Base-by-base conservation (phyloP, 2,329 filamentous ascomycete genomes). In the Penicillium hordei region DNA sequence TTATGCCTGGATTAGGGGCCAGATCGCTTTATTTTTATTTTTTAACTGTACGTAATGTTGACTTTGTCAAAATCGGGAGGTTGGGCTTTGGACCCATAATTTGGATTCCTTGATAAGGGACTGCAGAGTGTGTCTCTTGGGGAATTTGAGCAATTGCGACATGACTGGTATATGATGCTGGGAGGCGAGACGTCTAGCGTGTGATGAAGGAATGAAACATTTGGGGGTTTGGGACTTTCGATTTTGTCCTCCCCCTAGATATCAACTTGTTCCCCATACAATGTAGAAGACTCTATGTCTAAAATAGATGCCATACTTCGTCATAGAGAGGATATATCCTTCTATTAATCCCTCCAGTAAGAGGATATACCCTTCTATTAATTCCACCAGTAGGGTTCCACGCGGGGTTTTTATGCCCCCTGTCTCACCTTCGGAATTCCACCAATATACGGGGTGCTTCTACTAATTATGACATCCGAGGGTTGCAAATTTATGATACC, bases 31-130 rank as follows among this genome's bases (percentile, higher is more conserved):
- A n/a, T 33, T 54, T 29, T 29, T 33, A 40, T 34, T 29, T 53
- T 58, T 59, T 60, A 62, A 54, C 48, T 68, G 59, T 67, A 68
- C 65, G 58, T 67, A 67, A 68, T 68, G 59, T 65, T 67, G 57
- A 62, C 31, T 33, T 49, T 33, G 29, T 49, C 50, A 52, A 52
- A 57, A 40, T 19, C 55, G 44, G 42, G 43, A 55, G 55, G 49
- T 42, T 46, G 42, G 38, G n/a, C 49, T 13, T 52, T 53, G 42
- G 48, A 42, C 31, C 57, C 49, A 55, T 48, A 48, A 45, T 31
- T 55, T 52, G 44, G 48, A 38, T 48, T 34, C 34, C 49, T 34
- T 52, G 19, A 27, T 44, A 13, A 31, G 43, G 25, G 25, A n/a
- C 42, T 46, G 6, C 43, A 56, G 42, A 51, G 48, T 49, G 53